Evolutionary conservation across 139 green algal genomes (phyloP), one percentile per base, ranked within the genome.

Genomic region (Mychonastes homosphaera): DNA sequence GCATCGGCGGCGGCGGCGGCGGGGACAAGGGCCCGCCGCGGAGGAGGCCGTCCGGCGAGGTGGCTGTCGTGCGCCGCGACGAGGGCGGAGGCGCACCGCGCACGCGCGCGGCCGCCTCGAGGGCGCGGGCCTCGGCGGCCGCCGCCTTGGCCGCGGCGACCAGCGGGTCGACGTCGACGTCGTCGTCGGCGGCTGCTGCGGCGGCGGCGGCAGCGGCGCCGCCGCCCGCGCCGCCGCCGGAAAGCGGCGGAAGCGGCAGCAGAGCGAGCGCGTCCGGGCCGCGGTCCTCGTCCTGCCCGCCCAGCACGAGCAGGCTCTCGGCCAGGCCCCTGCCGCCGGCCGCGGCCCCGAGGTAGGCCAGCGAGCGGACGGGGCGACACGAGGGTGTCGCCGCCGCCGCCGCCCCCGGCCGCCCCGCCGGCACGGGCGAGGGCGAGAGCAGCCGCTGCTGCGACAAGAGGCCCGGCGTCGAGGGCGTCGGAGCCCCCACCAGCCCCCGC

Each of bases 261-360:
- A 88, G 63, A 15, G 64, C 67, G 21, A 91, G 68, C 23, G 67
- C 73, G 44, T 84, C 78, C 0, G 84, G 84, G 69, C n/a, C n/a
- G n/a, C 79, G 60, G 15, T 76, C 78, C 13, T 40, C 40, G 4
- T 58, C 56, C 54, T 83, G 74, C 1, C 84, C 84, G 16, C 84
- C 84, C 47, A 80, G 63, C n/a, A 89, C 76, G 21, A 90, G 47
- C 55, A 91, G 52, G 29, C 54, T 61, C 58, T 78, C 72, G 19
- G 58, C 44, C 45, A 40, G 33, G 29, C 76, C 71, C 18, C 51
- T 24, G 12, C 16, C 28, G n/a, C n/a, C n/a, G n/a, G n/a, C n/a
- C n/a, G n/a, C n/a, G 49, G 26, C 13, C 29, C 50, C 48, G 15
- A 45, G 46, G 7, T 53, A 28, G 18, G 45, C 43, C 26, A 63